These are phyloP conservation scores for Calonectria montana DNA, from an alignment of 2,329 filamentous ascomycete genomes.

Conservation along the genomic window DNA sequence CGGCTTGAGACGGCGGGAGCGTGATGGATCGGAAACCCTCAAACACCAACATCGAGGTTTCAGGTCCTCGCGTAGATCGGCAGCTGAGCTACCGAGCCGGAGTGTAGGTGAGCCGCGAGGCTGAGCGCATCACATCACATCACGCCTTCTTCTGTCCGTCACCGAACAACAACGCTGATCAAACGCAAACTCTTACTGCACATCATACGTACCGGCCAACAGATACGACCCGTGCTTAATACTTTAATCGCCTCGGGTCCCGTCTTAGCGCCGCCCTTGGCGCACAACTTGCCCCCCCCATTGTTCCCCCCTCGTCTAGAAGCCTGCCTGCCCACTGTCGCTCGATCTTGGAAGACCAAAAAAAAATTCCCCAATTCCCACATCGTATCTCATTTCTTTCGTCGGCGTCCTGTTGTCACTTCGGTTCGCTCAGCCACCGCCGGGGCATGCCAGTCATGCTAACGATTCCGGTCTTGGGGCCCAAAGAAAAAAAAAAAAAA, in stretches of 20 bases:
- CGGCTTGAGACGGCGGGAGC: background rate
- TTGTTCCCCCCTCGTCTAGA: background rate
- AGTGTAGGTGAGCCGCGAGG: background rate
- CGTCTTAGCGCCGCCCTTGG: background rate
- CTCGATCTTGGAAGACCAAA: background rate
- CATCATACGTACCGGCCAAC: background rate
- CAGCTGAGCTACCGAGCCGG: background rate
- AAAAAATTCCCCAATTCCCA: background rate
- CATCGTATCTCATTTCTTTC: background rate
- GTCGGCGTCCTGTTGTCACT: background rate
- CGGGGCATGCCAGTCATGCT: background rate
- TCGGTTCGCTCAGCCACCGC: background rate
- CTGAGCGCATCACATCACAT: background rate
- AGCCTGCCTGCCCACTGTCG: background rate
- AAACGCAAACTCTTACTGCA: slow-evolving; percentile 1
- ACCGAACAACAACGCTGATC: background rate
- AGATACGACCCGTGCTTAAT: background rate
- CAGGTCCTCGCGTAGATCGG: background rate
- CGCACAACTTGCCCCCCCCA: background rate
- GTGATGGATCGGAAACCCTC: background rate
- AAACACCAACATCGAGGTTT: background rate
- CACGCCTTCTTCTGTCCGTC: too few relatives aligned
- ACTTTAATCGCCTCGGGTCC: background rate
- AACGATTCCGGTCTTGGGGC: background rate
- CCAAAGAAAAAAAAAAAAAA: background rate